phyloP scores from a whole-genome alignment of 106 monocot genomes.

The Vanilla planifolia region DNA sequence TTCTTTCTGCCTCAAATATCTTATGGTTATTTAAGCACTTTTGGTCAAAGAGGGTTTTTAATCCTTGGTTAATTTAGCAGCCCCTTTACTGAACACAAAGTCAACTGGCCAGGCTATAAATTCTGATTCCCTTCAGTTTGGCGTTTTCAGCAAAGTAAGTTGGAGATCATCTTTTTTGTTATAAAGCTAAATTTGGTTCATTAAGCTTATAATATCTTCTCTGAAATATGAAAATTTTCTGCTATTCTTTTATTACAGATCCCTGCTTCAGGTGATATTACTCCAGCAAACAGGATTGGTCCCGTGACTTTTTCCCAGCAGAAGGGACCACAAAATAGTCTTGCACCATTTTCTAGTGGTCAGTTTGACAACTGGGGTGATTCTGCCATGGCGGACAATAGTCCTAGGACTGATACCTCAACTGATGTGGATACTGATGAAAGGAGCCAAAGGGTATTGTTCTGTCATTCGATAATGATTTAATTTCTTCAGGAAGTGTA shows the following conservation, averaged over 20 bases:
- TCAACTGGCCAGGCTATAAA: conserved; percentile 16
- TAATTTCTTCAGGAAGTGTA: no score
- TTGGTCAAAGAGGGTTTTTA: not conserved
- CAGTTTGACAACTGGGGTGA: conserved; percentile 43
- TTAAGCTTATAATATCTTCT: not conserved
- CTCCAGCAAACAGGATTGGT: conserved; percentile 17
- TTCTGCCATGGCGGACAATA: conserved; percentile 61
- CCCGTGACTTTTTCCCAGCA: conserved; percentile 9
- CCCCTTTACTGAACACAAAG: conserved; percentile 32
- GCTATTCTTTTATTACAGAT: conserved; percentile 9
- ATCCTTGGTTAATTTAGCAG: conserved; percentile 13
- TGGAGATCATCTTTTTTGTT: conserved; percentile 2
- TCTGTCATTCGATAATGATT: not conserved
- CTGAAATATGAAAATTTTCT: conserved; percentile 7
- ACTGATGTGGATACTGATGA: conserved; percentile 57
- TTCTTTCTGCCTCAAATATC: no score
- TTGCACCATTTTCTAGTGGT: conserved; percentile 7
- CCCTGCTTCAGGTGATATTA: conserved; percentile 6
- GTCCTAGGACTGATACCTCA: conserved; percentile 56
- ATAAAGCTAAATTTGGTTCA: not conserved
- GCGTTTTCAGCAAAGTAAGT: conserved; percentile 28
- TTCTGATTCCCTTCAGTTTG: conserved; percentile 38
- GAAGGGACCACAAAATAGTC: conserved; percentile 3
- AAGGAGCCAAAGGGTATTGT: conserved; percentile 33
- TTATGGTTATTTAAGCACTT: no score